Conservation (phyloP, 78 protist species). For the slime mould (Dictyostelium discoideum) region DNA sequence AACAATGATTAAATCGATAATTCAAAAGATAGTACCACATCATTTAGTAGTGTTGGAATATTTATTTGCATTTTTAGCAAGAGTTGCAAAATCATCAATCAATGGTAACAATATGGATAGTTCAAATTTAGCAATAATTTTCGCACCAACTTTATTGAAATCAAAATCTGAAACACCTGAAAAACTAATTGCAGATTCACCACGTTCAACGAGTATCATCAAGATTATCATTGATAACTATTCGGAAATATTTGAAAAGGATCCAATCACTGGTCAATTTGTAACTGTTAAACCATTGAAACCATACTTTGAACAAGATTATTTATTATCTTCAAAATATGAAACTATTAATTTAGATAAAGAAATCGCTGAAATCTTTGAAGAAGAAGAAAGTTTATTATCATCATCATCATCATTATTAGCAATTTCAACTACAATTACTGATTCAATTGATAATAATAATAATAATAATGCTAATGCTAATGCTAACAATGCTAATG, state of each 20-base stretch:
- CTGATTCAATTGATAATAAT: not conserved
- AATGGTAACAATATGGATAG: slow-evolving; percentile 35
- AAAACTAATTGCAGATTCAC: slow-evolving; percentile 23
- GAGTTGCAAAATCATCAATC: not conserved
- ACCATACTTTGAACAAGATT: slow-evolving; percentile 11
- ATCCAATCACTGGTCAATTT: slow-evolving; percentile 11
- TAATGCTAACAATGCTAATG: not conserved
- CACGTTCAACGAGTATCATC: not conserved
- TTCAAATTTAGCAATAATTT: slow-evolving; percentile 52
- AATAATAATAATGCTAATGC: not conserved
- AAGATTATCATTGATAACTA: slow-evolving; percentile 23
- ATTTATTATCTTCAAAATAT: slow-evolving; percentile 20
- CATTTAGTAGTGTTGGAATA: slow-evolving; percentile 13
- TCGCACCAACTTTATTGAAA: slow-evolving; percentile 76
- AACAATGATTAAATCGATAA: not conserved
- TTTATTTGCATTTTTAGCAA: slow-evolving; percentile 37
- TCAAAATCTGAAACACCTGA: slow-evolving; percentile 39
- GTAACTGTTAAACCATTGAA: not conserved
- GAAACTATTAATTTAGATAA: slow-evolving; percentile 43
- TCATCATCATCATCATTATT: not conserved
- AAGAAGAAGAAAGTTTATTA: slow-evolving; percentile 7
- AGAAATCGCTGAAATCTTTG: slow-evolving; percentile 36
- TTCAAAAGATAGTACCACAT: not conserved
- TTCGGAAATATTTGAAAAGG: slow-evolving; percentile 37
- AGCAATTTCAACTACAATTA: not conserved